These are phyloP conservation scores for Pseudoneurospora amorphoporcata DNA, from an alignment of 495 filamentous ascomycete genomes.

Conservation along the genomic window DNA sequence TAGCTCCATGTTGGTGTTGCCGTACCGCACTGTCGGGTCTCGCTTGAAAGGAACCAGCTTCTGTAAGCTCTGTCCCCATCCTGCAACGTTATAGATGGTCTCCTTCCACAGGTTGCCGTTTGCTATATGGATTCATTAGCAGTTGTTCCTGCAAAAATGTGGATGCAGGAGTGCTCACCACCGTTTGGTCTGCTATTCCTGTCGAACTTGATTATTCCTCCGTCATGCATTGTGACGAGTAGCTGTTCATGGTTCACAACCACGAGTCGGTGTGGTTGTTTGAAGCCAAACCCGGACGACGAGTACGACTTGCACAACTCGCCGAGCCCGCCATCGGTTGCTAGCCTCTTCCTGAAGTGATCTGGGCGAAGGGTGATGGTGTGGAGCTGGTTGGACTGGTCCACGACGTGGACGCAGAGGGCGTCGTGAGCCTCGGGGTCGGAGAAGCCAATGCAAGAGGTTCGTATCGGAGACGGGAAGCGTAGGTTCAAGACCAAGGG, in stretches of 20 bases:
- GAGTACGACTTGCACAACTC: conserved; percentile 69
- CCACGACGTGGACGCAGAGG: conserved; percentile 71
- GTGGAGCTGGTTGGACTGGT: conserved; percentile 65
- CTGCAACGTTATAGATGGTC: conserved; percentile 64
- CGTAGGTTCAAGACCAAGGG: conserved; percentile 66
- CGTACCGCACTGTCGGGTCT: conserved; percentile 52
- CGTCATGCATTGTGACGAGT: conserved; percentile 73
- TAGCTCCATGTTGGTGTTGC: conserved; percentile 55
- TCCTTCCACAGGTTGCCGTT: conserved; percentile 59
- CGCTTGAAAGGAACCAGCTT: conserved; percentile 62
- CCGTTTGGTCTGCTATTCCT: conserved; percentile 50
- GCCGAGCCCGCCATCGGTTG: conserved; percentile 56
- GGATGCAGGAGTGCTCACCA: conserved; percentile 36
- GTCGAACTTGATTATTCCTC: conserved; percentile 64
- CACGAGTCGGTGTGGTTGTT: conserved; percentile 70
- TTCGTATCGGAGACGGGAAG: conserved; percentile 61
- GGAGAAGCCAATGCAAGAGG: conserved; percentile 67
- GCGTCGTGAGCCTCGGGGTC: conserved; percentile 71
- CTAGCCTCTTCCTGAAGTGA: conserved; percentile 57
- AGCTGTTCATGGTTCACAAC: conserved; percentile 62
- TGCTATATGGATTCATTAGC: conserved; percentile 16
- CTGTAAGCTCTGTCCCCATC: conserved; percentile 64
- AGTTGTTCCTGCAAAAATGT: not conserved
- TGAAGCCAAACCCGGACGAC: conserved; percentile 63
- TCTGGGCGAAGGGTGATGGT: conserved; percentile 71